Conservation (phyloP, 768 basidiomycete species). For the Vararia minispora region DNA sequence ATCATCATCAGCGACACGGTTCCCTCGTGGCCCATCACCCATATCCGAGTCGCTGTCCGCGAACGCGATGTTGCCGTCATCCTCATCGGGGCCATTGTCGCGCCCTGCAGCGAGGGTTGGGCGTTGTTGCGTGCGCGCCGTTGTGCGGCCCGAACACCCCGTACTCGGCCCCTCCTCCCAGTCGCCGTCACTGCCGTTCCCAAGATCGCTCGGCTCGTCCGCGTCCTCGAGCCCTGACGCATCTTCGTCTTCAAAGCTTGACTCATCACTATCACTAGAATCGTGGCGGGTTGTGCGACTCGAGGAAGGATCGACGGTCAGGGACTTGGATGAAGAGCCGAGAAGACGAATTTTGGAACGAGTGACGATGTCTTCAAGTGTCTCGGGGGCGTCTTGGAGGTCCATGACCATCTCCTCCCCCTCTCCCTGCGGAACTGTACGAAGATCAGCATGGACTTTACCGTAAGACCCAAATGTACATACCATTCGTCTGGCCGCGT, state of each 20-base stretch:
- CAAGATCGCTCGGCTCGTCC: no score
- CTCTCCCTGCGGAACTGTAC: constrained; percentile 70
- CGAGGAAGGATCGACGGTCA: constrained; percentile 32
- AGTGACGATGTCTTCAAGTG: constrained; percentile 76
- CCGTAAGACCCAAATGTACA: constrained; percentile 11
- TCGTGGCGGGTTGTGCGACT: constrained; percentile 9
- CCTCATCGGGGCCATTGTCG: constrained; percentile 24
- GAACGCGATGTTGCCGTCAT: constrained; percentile 42
- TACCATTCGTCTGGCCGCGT: constrained; percentile 57
- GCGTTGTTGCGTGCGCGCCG: constrained; percentile 10
- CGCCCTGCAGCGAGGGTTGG: constrained; percentile 25
- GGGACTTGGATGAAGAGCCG: constrained; percentile 64
- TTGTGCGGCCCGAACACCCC: constrained; percentile 12
- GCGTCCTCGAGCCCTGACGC: constrained; percentile 22
- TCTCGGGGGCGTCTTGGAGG: constrained; percentile 74
- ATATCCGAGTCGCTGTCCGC: constrained; percentile 74
- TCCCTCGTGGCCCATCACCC: no score
- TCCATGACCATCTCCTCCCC: constrained; percentile 98
- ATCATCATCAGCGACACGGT: no score
- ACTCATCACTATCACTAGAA: constrained; percentile 19
- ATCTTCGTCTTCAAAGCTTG: constrained; percentile 13
- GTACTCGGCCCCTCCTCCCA: constrained; percentile 17
- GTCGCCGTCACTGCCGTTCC: constrained; percentile 18
- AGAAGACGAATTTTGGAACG: constrained; percentile 77
- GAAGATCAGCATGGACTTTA: neutral